Conservation (phyloP, 441 rosid genomes). For the Pelargonium fulgidum region DNA sequence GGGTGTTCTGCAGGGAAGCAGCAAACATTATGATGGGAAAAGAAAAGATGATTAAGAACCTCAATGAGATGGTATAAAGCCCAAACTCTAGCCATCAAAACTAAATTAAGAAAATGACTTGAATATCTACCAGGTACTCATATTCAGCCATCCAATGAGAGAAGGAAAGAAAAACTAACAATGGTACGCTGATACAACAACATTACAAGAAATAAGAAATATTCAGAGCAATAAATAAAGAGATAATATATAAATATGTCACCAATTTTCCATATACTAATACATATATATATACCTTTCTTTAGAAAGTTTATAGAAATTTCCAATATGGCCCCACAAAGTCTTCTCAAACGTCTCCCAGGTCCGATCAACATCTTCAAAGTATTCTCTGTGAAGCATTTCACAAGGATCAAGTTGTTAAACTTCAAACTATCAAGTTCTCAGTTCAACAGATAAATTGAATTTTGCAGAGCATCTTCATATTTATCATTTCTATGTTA, state of each 20-base stretch:
- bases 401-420: conserved; percentile 17
- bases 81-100: too few species aligned
- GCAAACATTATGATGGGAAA: too few species aligned
- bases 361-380: conserved; percentile 91
- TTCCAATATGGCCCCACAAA: conserved; percentile 83
- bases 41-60: too few species aligned
- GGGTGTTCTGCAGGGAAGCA: too few species aligned
- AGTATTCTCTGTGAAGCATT: conserved; percentile 72
- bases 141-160: neutral
- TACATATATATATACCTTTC: conserved; percentile 59
- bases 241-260: neutral
- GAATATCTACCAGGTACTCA: too few species aligned
- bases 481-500: conserved; percentile 1
- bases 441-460: conserved; percentile 8
- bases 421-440: conserved; percentile 9
- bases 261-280: neutral
- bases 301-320: conserved; percentile 83
- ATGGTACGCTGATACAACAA: neutral
- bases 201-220: neutral
- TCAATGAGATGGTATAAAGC: too few species aligned
- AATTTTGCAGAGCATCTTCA: neutral
- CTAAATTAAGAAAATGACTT: too few species aligned
- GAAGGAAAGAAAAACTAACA: neutral
- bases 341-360: conserved; percentile 99
- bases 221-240: conserved; percentile 3